These are phyloP conservation scores for Coemansia sp. DNA, from an alignment of 192 early-diverging fungal species.

Conservation along the genomic window DNA sequence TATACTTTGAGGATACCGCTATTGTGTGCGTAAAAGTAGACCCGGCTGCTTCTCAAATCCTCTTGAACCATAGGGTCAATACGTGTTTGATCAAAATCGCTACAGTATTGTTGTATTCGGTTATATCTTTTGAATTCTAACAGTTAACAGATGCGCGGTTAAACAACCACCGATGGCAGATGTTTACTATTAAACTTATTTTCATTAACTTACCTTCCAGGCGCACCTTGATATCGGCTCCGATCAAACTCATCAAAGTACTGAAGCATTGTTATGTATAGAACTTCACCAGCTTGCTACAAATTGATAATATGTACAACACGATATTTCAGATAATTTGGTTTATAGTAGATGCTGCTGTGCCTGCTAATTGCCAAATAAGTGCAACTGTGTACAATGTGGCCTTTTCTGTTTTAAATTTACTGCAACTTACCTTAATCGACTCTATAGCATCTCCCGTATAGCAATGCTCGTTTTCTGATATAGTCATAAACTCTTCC, in stretches of 20 bases:
- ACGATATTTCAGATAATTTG: background rate
- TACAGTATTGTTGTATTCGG: background rate
- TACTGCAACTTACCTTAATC: conserved; percentile 27
- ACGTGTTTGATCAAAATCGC: conserved; percentile 13
- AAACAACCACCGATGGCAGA: background rate
- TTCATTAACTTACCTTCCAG: conserved; percentile 1
- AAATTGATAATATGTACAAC: conserved; percentile 2
- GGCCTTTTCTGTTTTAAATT: background rate
- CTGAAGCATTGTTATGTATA: conserved; percentile 32
- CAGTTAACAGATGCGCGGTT: too few relatives aligned
- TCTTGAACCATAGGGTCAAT: conserved; percentile 17
- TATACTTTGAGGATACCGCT: conserved; percentile 34
- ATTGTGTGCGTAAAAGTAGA: conserved; percentile 39
- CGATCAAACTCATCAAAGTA: conserved; percentile 35
- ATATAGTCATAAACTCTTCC: conserved; percentile 16
- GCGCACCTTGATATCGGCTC: conserved; percentile 7
- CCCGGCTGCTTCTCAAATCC: conserved; percentile 17
- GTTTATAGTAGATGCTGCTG: background rate
- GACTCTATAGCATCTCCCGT: conserved; percentile 11
- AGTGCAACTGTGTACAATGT: background rate
- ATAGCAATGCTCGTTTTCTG: conserved; percentile 16
- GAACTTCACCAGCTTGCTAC: conserved; percentile 45
- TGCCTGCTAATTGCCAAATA: too few relatives aligned
- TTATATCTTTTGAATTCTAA: too few relatives aligned
- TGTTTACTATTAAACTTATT: background rate